Evolutionary conservation across 2,329 filamentous ascomycete species (phyloP), one percentile per base, ranked within the genome.

Genomic region (Plenodomus biglobosus): DNA sequence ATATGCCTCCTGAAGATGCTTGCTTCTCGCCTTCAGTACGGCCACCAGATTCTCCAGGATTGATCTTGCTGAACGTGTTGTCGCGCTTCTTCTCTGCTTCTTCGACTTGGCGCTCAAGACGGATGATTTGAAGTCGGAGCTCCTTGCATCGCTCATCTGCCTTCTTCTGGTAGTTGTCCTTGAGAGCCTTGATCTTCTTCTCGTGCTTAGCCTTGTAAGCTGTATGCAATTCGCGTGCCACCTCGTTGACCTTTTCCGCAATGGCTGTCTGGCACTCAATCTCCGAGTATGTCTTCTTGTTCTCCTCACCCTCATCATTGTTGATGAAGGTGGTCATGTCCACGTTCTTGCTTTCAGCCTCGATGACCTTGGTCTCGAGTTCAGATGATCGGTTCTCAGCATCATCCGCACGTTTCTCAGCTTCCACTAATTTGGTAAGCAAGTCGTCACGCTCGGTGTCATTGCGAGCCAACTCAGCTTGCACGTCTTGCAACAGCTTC

Each of bases 161-260:
- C 45, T 92, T 85, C 39, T 83, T 82, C 71, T 96, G 90, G 74
- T 97, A 86, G 65, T 80, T 83, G 62, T 85, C 84, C 69, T 86
- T 97, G 56, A 99, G 79, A 3, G 92, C 92, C 1, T 89, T 83
- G 38, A 97, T 92, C 77, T 99, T 99, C 54, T 86, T 90, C 76
- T 97, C 92, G 70, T 99, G 94, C 76, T 99, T 99, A 68, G 87
- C 85, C 76, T 96, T 97, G 81, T 99, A 99, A 10, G 96, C 80
- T 0, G 86, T 81, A 69, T 99, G 94, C 35, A 99, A 80, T 68
- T 99, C 94, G 22, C 90, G 83, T n/a, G 74, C 75, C 10, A 79
- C 73, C 16, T 76, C 74, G 39, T 92, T 92, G 35, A 97, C 91
- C 58, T 92, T 90, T 73, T 96, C 90, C 18, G 96, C 92, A 41